phyloP scores from a whole-genome alignment of 2,329 filamentous ascomycete genomes.

The Amesomyces nigricolor region DNA sequence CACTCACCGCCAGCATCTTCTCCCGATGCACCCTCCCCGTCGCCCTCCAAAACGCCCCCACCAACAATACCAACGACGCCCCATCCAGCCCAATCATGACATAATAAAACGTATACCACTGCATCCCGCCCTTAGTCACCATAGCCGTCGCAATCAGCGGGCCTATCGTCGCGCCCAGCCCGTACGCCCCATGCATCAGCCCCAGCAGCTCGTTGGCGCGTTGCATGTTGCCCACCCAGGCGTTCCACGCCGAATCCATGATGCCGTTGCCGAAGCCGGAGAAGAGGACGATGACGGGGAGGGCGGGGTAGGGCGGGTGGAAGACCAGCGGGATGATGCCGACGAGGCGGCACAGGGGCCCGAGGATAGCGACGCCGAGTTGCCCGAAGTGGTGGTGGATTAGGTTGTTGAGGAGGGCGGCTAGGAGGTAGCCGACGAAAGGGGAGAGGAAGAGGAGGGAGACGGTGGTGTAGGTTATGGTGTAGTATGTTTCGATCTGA shows the following conservation, averaged over 20 bases:
- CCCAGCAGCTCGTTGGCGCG: constrained; percentile 69
- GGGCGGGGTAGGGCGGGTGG: constrained; percentile 63
- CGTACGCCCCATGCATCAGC: constrained; percentile 66
- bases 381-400: constrained; percentile 63
- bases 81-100: constrained; percentile 58
- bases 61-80: constrained; percentile 42
- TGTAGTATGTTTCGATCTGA: constrained; percentile 57
- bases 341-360: constrained; percentile 55
- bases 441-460: constrained; percentile 63
- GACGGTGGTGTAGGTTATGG: constrained; percentile 55
- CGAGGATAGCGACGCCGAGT: constrained; percentile 63
- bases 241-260: constrained; percentile 55
- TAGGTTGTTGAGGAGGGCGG: constrained; percentile 58
- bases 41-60: constrained; percentile 57
- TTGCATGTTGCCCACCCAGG: constrained; percentile 64
- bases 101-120: constrained; percentile 74
- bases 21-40: constrained; percentile 52
- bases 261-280: constrained; percentile 68
- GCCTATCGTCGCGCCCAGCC: constrained; percentile 62
- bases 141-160: constrained; percentile 69
- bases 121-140: constrained; percentile 55
- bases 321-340: constrained; percentile 60
- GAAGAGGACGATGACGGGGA: constrained; percentile 60
- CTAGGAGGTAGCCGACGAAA: constrained; percentile 58
- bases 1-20: constrained; percentile 27